Conservation (phyloP, 306 rosid genomes). For the Fragaria vesca region DNA sequence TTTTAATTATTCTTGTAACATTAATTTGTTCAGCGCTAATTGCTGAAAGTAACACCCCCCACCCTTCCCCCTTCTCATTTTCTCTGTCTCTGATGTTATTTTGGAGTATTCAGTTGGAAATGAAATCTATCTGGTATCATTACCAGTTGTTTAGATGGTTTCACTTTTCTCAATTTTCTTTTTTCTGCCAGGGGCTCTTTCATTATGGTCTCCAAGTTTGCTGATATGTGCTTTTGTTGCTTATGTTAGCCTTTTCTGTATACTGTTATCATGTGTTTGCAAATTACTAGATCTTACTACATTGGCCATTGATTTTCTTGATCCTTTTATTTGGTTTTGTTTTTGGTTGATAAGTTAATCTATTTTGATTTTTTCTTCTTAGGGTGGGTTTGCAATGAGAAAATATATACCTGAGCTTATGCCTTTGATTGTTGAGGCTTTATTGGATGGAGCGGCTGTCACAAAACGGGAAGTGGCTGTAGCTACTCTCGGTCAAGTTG, state of each 20-base stretch:
- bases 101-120: neutral
- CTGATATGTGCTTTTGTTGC: neutral
- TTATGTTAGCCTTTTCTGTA: neutral
- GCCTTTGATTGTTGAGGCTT: slow-evolving; percentile 96
- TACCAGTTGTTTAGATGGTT: no score
- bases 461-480: slow-evolving; percentile 94
- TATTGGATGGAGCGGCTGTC: slow-evolving; percentile 94
- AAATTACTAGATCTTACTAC: neutral
- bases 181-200: neutral
- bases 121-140: neutral
- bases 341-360: neutral
- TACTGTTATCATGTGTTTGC: neutral
- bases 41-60: no score
- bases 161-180: neutral
- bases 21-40: neutral
- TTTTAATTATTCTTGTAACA: neutral
- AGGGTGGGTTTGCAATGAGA: slow-evolving; percentile 99
- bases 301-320: neutral
- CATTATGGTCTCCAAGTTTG: neutral
- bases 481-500: slow-evolving; percentile 97
- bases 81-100: neutral
- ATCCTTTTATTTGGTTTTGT: slow-evolving; percentile 1
- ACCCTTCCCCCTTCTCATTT: neutral
- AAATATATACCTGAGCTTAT: slow-evolving; percentile 95
- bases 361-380: slow-evolving; percentile 3